Conservation (phyloP, 345 rosid species). For the Hirschfeldia incana region DNA sequence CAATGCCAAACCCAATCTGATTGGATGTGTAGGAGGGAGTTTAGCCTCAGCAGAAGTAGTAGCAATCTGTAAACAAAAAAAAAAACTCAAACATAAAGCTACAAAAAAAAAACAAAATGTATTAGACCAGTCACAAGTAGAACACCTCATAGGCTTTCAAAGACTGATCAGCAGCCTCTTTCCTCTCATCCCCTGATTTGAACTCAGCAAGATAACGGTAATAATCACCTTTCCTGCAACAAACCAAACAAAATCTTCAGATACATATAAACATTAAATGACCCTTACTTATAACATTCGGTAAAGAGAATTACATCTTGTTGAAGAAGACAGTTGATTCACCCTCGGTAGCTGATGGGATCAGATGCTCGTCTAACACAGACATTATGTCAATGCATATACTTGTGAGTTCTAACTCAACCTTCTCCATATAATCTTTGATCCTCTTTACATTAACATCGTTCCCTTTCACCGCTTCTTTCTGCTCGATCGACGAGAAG, state of each 20-base stretch:
- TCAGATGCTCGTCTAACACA: slow-evolving; percentile 64
- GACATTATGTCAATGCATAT: slow-evolving; percentile 61
- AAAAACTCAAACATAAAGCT: neutral
- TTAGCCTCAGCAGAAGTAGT: slow-evolving; percentile 53
- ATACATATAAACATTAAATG: neutral
- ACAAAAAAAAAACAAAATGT: neutral
- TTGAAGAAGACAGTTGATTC: slow-evolving; percentile 69
- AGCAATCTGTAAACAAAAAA: slow-evolving; percentile 35
- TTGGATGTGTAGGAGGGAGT: slow-evolving; percentile 68
- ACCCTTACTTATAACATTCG: neutral
- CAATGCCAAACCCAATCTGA: slow-evolving; percentile 74
- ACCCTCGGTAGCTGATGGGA: slow-evolving; percentile 57
- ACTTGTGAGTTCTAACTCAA: slow-evolving; percentile 55
- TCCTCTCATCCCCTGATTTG: slow-evolving; percentile 53
- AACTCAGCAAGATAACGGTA: slow-evolving; percentile 66
- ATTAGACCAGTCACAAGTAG: neutral
- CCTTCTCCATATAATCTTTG: slow-evolving; percentile 58
- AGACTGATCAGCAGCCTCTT: slow-evolving; percentile 62
- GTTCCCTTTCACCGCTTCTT: slow-evolving; percentile 58
- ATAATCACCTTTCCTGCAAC: slow-evolving; percentile 74
- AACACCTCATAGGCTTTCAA: slow-evolving; percentile 70
- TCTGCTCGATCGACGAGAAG: slow-evolving; percentile 54
- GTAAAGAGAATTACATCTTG: slow-evolving; percentile 49
- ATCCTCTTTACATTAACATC: slow-evolving; percentile 55
- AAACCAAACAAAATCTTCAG: slow-evolving; percentile 2